Percentiles rank a stretch among this genome's conserved stretches.
Evolutionary conservation across 108 stramenopile species (phyloP).

Genomic region (Cyclotella kingstonii): DNA sequence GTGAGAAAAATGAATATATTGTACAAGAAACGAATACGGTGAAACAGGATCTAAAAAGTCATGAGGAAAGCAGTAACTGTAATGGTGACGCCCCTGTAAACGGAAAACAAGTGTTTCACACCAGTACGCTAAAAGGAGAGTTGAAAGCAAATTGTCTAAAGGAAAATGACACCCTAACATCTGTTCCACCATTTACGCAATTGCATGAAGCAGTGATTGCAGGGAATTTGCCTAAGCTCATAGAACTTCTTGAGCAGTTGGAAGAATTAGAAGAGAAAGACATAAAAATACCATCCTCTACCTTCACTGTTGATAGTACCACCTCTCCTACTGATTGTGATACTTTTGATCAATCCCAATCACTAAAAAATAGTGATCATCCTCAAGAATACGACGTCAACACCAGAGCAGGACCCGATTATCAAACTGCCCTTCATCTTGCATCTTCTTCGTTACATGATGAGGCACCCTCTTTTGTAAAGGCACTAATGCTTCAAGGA

Average conservation of each 20-base stretch:
- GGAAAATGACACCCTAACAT: background rate
- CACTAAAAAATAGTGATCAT: background rate
- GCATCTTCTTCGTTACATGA: slow-evolving; percentile 33
- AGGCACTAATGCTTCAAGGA: slow-evolving; percentile 57
- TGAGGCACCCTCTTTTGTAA: slow-evolving; percentile 18
- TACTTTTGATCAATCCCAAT: too few species aligned
- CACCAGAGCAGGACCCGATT: slow-evolving; percentile 32
- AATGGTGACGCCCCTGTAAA: too few species aligned
- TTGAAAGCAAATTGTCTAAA: background rate
- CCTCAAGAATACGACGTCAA: slow-evolving; percentile 23
- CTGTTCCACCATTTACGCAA: slow-evolving; percentile 46
- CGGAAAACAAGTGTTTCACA: slow-evolving; percentile 5
- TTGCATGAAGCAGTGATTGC: slow-evolving; percentile 60
- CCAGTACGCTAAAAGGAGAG: background rate
- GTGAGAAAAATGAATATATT: background rate
- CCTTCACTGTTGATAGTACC: too few species aligned
- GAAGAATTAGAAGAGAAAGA: slow-evolving; percentile 21
- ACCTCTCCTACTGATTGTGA: too few species aligned
- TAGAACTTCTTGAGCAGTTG: slow-evolving; percentile 35
- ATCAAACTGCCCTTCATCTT: slow-evolving; percentile 42
- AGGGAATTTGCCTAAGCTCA: slow-evolving; percentile 54
- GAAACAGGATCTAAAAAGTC: background rate
- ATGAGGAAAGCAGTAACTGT: background rate
- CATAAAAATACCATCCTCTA: background rate
- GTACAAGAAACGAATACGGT: background rate